Evolutionary conservation across 805 yeast genomes (phyloP).

Genomic region (Torulaspora franciscae): DNA sequence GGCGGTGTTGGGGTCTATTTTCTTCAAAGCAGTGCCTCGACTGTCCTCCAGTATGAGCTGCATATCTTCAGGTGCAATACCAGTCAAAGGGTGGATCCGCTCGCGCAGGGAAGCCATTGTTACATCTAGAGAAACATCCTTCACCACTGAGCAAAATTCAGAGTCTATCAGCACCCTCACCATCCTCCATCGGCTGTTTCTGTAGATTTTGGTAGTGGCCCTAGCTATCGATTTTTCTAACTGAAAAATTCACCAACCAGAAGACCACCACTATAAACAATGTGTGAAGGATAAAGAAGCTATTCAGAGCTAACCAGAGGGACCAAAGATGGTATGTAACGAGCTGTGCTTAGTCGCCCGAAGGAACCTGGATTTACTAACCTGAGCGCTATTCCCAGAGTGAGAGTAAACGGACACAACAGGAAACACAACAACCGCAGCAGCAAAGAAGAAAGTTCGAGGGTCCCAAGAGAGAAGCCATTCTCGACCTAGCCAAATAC

Average conservation of each 20-base stretch:
- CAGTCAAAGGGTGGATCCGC: conserved; percentile 26
- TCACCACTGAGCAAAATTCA: conserved; percentile 20
- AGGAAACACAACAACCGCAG: conserved; percentile 26
- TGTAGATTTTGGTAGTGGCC: not conserved
- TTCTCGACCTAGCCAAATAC: conserved; percentile 72
- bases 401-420: conserved; percentile 12
- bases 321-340: conserved; percentile 3
- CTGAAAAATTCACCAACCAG: conserved; percentile 1
- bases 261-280: not conserved
- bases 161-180: conserved; percentile 17
- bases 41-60: conserved; percentile 13
- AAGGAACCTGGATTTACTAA: conserved; percentile 5
- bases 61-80: conserved; percentile 30
- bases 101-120: conserved; percentile 20
- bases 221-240: not conserved
- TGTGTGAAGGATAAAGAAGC: not conserved
- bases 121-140: conserved; percentile 17
- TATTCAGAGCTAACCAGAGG: not conserved
- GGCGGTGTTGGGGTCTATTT: not conserved
- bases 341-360: not conserved
- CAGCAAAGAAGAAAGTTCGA: conserved; percentile 43
- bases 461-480: conserved; percentile 88
- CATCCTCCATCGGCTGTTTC: not conserved
- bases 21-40: conserved; percentile 4
- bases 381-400: conserved; percentile 2